phyloP scores from a whole-genome alignment of 768 basidiomycete species.

The Russula griseocarnosa region DNA sequence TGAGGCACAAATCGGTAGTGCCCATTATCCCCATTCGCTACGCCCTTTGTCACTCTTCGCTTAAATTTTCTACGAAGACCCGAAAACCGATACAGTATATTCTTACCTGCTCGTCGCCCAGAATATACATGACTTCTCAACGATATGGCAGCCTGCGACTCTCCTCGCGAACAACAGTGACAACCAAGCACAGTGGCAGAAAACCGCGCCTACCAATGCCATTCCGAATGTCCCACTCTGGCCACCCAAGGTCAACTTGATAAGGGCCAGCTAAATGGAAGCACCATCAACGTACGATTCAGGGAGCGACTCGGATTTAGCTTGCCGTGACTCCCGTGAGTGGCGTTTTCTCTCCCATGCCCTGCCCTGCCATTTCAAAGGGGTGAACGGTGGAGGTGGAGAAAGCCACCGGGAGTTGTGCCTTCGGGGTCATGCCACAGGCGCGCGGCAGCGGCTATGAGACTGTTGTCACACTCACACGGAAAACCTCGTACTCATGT shows the following conservation, averaged over 20 bases:
- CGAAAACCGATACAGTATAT: slow-evolving; percentile 19
- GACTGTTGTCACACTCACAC: too few species aligned
- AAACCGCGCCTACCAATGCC: slow-evolving; percentile 39
- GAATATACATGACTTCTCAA: slow-evolving; percentile 9
- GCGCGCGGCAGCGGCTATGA: too few species aligned
- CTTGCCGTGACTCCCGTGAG: too few species aligned
- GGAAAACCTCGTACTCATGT: too few species aligned
- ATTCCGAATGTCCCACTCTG: slow-evolving; percentile 48
- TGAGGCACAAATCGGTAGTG: slow-evolving; percentile 24
- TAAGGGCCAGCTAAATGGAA: slow-evolving; percentile 32
- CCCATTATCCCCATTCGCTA: background rate
- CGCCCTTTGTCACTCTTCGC: background rate
- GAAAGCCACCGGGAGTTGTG: too few species aligned
- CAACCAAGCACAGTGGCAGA: slow-evolving; percentile 39
- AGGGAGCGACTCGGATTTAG: too few species aligned
- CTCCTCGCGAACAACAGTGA: slow-evolving; percentile 17
- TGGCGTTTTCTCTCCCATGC: too few species aligned
- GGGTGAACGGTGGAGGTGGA: too few species aligned
- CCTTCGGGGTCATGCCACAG: too few species aligned
- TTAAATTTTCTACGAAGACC: slow-evolving; percentile 6
- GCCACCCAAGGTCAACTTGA: too few species aligned
- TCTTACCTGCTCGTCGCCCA: slow-evolving; percentile 12
- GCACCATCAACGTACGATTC: too few species aligned
- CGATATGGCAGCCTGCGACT: slow-evolving; percentile 19
- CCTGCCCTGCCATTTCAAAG: too few species aligned